Percentiles rank a stretch among this genome's conserved stretches.
Conservation (phyloP, 2,329 filamentous ascomycete species). For the Botrytis fragariae region DNA sequence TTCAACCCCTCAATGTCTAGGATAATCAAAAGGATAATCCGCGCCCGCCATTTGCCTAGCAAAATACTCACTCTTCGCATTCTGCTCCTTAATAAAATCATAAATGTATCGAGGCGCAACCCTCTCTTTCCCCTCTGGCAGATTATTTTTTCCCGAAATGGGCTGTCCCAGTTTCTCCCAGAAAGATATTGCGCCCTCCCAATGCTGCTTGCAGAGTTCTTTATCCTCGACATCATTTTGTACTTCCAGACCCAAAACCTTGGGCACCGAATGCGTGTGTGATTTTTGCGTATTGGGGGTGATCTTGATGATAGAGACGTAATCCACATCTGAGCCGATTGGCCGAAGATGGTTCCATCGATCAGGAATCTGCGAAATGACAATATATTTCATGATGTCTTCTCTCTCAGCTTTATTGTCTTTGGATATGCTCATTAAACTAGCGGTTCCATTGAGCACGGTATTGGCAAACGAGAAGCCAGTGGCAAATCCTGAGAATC, state of each 20-base stretch:
- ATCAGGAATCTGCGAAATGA: background rate
- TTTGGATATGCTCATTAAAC: background rate
- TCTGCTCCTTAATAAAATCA: background rate
- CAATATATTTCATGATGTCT: background rate
- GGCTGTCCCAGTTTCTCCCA: conserved; percentile 1
- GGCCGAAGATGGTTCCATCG: background rate
- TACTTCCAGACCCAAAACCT: background rate
- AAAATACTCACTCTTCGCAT: background rate
- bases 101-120: background rate
- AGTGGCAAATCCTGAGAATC: background rate
- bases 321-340: background rate
- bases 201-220: background rate
- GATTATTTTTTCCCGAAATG: background rate
- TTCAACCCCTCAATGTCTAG: background rate
- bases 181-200: background rate
- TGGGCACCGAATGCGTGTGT: background rate
- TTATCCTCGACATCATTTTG: background rate
- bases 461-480: background rate
- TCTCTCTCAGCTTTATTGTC: background rate
- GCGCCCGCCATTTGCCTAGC: background rate
- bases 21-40: background rate
- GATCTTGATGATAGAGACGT: background rate
- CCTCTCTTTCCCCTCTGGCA: background rate
- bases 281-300: background rate
- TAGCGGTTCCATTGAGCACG: background rate